These are phyloP conservation scores for Amborella trichopoda DNA, from an alignment of 164 flowering plant species.

Conservation along the genomic window DNA sequence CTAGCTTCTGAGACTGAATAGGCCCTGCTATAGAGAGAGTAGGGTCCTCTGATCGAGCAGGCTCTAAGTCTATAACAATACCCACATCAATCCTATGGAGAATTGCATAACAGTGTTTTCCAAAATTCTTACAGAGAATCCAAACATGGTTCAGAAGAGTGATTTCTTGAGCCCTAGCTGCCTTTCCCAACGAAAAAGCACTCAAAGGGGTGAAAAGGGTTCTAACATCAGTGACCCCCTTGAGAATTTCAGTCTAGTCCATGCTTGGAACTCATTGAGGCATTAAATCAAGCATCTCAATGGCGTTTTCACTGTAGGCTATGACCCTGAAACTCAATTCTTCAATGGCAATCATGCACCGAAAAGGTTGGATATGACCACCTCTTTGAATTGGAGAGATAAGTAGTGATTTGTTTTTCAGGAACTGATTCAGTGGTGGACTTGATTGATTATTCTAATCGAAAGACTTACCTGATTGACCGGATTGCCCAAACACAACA, in stretches of 20 bases:
- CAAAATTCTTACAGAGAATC: conserved; percentile 38
- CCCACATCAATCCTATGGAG: conserved; percentile 68
- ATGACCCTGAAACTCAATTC: conserved; percentile 47
- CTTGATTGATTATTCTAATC: conserved; percentile 37
- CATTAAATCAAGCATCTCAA: conserved; percentile 32
- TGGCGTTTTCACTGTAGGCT: conserved; percentile 58
- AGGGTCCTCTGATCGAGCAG: conserved; percentile 33
- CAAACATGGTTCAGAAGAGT: conserved; percentile 56
- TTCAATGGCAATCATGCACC: conserved; percentile 65
- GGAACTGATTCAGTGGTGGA: conserved; percentile 20
- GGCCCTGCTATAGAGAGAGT: conserved; percentile 49
- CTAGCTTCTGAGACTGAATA: conserved; percentile 63
- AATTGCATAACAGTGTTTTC: conserved; percentile 54
- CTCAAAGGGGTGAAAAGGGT: conserved; percentile 47
- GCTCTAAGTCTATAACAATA: conserved; percentile 64
- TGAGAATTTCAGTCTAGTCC: too few relatives aligned
- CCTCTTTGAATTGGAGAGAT: conserved; percentile 67
- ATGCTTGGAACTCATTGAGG: too few relatives aligned
- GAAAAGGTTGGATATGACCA: conserved; percentile 60
- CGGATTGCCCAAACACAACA: conserved; percentile 50
- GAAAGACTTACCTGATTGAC: conserved; percentile 42
- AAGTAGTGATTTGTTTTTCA: conserved; percentile 46
- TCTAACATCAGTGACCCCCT: conserved; percentile 44
- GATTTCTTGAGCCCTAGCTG: conserved; percentile 35
- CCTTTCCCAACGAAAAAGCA: conserved; percentile 38